A percentile compares a stretch with the other conserved stretches of the same genome.
Evolutionary conservation across 192 early-diverging fungal genomes (phyloP).

Genomic region (Blastocladiella britannica): DNA sequence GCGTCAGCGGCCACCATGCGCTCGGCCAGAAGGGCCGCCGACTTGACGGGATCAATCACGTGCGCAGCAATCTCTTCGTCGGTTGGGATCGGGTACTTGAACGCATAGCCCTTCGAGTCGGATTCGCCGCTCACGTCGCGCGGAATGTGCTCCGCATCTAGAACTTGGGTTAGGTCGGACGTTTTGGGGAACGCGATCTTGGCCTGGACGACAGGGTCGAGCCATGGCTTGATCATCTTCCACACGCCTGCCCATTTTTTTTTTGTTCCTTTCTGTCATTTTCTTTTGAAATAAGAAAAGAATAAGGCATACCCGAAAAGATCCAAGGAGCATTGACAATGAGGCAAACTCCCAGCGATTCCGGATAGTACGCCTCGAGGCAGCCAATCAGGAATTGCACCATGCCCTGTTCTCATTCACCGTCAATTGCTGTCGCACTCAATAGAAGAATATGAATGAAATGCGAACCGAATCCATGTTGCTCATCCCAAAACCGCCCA

Average conservation of each 20-base stretch:
- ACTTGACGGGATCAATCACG: slow-evolving; percentile 21
- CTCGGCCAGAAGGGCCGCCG: slow-evolving; percentile 12
- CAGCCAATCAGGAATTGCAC: slow-evolving; percentile 55
- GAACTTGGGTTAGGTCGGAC: slow-evolving; percentile 34
- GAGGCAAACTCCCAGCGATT: slow-evolving; percentile 56
- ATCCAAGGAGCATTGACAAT: slow-evolving; percentile 80
- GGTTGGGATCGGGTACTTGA: slow-evolving; percentile 23
- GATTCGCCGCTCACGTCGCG: slow-evolving; percentile 36
- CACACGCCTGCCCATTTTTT: slow-evolving; percentile 28
- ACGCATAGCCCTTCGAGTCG: slow-evolving; percentile 25
- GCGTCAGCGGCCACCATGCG: slow-evolving; percentile 12
- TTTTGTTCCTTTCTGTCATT: slow-evolving; percentile 2
- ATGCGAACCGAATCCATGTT: slow-evolving; percentile 29
- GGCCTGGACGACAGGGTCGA: slow-evolving; percentile 73
- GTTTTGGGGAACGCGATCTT: slow-evolving; percentile 59
- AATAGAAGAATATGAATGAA: not conserved
- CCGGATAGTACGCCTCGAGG: slow-evolving; percentile 80
- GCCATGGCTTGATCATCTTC: slow-evolving; percentile 56
- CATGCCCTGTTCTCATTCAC: slow-evolving; percentile 40
- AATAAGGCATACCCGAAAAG: slow-evolving; percentile 33
- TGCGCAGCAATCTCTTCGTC: slow-evolving; percentile 19
- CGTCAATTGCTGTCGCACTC: not conserved
- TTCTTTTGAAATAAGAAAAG: not conserved
- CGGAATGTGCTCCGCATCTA: slow-evolving; percentile 37
- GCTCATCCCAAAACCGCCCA: slow-evolving; percentile 47